phyloP scores from a whole-genome alignment of 1,284 basidiomycete genomes.

The Boletus semigastroideus region DNA sequence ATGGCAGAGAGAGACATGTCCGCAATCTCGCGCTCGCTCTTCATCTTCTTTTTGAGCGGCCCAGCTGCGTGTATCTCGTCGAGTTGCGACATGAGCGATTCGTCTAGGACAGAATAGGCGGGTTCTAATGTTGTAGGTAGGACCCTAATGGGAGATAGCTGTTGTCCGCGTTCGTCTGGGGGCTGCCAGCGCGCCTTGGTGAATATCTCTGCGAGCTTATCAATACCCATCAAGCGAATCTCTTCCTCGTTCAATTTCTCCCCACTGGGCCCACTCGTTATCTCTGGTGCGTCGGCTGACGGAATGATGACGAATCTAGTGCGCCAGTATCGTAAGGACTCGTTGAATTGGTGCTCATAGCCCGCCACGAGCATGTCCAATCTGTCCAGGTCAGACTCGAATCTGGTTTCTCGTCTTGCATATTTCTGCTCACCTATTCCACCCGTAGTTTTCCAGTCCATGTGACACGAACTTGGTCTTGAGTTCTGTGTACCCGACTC shows the following conservation, averaged over 20 bases:
- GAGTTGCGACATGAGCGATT: slow-evolving; percentile 71
- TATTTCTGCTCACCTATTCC: slow-evolving; percentile 64
- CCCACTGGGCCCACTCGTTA: slow-evolving; percentile 56
- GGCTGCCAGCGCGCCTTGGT: slow-evolving; percentile 76
- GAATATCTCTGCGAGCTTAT: slow-evolving; percentile 89
- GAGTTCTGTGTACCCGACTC: slow-evolving; percentile 83
- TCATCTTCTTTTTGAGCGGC: slow-evolving; percentile 73
- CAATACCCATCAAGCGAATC: slow-evolving; percentile 84
- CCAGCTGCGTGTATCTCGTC: slow-evolving; percentile 77
- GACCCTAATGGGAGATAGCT: slow-evolving; percentile 62
- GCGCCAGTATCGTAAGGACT: slow-evolving; percentile 88
- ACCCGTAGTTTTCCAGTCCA: slow-evolving; percentile 77
- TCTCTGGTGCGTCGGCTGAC: slow-evolving; percentile 63
- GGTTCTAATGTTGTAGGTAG: slow-evolving; percentile 83
- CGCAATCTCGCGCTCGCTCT: slow-evolving; percentile 67
- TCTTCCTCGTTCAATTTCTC: slow-evolving; percentile 86
- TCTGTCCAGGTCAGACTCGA: slow-evolving; percentile 35
- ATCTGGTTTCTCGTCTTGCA: neutral
- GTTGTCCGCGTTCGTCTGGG: slow-evolving; percentile 55
- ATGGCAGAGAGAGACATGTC: slow-evolving; percentile 62
- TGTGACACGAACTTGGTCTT: slow-evolving; percentile 77
- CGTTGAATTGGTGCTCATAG: slow-evolving; percentile 79
- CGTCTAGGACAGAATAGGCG: slow-evolving; percentile 75
- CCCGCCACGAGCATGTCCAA: slow-evolving; percentile 84
- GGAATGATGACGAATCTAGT: slow-evolving; percentile 96